Evolutionary conservation across 2,329 filamentous ascomycete species (phyloP).

Genomic region (Fusarium albidum): DNA sequence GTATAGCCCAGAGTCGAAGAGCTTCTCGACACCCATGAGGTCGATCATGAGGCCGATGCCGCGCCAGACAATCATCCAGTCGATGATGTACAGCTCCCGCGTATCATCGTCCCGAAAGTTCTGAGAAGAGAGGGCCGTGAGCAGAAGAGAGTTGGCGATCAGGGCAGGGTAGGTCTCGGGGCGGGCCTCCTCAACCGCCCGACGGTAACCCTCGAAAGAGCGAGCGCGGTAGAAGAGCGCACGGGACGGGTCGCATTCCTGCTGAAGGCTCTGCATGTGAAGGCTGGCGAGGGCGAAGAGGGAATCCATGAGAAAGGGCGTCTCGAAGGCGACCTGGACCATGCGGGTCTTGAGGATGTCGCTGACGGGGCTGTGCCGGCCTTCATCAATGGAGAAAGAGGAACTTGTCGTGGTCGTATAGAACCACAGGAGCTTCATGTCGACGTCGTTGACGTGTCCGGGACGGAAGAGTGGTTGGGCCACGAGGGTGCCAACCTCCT

Average conservation of each 20-base stretch:
- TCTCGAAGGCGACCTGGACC: slow-evolving; percentile 59
- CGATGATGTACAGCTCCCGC: slow-evolving; percentile 58
- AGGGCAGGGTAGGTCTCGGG: slow-evolving; percentile 59
- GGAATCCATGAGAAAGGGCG: slow-evolving; percentile 63
- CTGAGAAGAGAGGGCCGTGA: slow-evolving; percentile 59
- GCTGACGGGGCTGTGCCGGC: slow-evolving; percentile 46
- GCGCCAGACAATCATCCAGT: slow-evolving; percentile 65
- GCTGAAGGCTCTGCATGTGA: slow-evolving; percentile 54
- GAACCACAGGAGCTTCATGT: slow-evolving; percentile 66
- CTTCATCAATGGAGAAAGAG: slow-evolving; percentile 55
- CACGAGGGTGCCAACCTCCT: slow-evolving; percentile 23
- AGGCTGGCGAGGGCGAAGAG: slow-evolving; percentile 61
- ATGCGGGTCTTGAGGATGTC: slow-evolving; percentile 56
- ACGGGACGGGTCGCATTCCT: slow-evolving; percentile 49
- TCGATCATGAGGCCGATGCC: slow-evolving; percentile 60
- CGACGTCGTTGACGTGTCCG: slow-evolving; percentile 46
- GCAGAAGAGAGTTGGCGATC: slow-evolving; percentile 59
- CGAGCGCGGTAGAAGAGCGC: slow-evolving; percentile 55
- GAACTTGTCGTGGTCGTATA: slow-evolving; percentile 57
- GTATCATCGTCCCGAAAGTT: slow-evolving; percentile 57
- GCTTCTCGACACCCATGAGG: slow-evolving; percentile 36
- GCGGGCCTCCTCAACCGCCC: slow-evolving; percentile 57
- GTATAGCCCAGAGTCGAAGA: slow-evolving; percentile 53
- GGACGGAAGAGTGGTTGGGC: slow-evolving; percentile 44
- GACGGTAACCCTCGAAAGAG: slow-evolving; percentile 60